Percentiles rank a stretch among this genome's conserved stretches.
Conservation (phyloP, 1,139 yeast genomes). For the Scheffersomyces lignicola region DNA sequence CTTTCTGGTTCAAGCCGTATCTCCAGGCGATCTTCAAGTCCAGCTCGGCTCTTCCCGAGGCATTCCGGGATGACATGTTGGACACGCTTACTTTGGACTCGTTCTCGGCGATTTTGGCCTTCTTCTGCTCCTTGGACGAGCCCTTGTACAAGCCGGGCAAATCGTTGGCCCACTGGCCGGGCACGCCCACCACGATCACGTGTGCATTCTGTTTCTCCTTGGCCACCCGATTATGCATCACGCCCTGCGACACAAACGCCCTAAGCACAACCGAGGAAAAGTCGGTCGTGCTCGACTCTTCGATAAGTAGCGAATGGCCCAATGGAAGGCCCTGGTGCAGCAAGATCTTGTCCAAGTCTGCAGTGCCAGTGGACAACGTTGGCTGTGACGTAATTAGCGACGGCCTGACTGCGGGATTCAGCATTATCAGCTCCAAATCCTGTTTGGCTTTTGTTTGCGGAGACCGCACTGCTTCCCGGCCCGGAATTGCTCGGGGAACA, state of each 20-base stretch:
- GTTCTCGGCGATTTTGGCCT: slow-evolving; percentile 55
- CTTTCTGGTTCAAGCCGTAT: slow-evolving; percentile 59
- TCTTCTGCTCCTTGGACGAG: slow-evolving; percentile 64
- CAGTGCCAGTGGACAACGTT: slow-evolving; percentile 74
- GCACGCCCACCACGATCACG: slow-evolving; percentile 65
- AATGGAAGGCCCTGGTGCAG: slow-evolving; percentile 86
- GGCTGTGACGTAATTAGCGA: slow-evolving; percentile 75
- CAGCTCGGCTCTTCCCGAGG: slow-evolving; percentile 23
- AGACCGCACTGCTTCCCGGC: slow-evolving; percentile 10
- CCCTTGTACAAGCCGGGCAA: slow-evolving; percentile 83
- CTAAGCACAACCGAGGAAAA: slow-evolving; percentile 74
- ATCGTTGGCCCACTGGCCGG: slow-evolving; percentile 63
- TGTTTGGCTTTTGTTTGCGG: slow-evolving; percentile 11
- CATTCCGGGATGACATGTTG: slow-evolving; percentile 44
- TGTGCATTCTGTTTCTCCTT: slow-evolving; percentile 47
- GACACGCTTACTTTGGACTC: slow-evolving; percentile 69
- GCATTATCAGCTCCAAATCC: slow-evolving; percentile 11
- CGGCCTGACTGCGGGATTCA: slow-evolving; percentile 68
- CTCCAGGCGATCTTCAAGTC: slow-evolving; percentile 89
- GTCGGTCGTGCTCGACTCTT: slow-evolving; percentile 89
- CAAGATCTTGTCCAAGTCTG: slow-evolving; percentile 71
- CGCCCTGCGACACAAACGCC: slow-evolving; percentile 77
- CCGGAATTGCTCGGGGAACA: slow-evolving; percentile 11
- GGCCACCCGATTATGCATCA: slow-evolving; percentile 59
- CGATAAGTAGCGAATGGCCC: slow-evolving; percentile 68